Base-by-base conservation (phyloP, 768 basidiomycete species). In the Tylopilus intermedius region DNA sequence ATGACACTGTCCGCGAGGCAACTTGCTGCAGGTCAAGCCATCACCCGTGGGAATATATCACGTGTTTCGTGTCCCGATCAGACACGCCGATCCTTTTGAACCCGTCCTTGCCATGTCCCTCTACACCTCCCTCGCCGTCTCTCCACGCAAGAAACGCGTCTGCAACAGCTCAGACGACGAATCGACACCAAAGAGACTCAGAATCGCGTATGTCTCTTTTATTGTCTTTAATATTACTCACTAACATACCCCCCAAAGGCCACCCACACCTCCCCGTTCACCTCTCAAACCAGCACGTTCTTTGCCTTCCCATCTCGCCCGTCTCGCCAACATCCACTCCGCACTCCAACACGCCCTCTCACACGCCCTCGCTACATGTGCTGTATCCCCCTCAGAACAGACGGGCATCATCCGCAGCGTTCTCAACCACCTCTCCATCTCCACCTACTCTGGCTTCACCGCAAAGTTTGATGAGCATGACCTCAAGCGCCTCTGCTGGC, bases 291-390 rank as follows among this genome's bases (percentile, higher is more conserved):
- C 49, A 51, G 49, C 37, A 54, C 69, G 26, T 24, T 54, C 72
- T 8, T 69, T 90, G 37, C 84, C 89, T 10, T 40, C 69, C 10
- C 77, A 84, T 57, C 74, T 92, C 29, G 65, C 77, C 39, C 83
- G 86, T 35, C 78, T 92, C 35, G 73, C 75, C 57, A 75, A 70
- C 49, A 75, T 86, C 44, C 84, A 91, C 60, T 83, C 79, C 22
- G 80, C 83, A 11, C 72, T 92, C 44, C 88, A 91, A 58, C 86
- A 87, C 63, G 90, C 90, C 46, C 77, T 92, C 50, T 90, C 90
- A 2, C 88, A 90, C 71, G 88, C 88, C 8, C 79, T 93, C 27
- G 90, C 90, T 5, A 88, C 89, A 11, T 88, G 83, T 58, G 88
- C 88, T 29, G 79, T 86, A 30, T 83, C 90, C 11, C 90, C 88